Base-by-base conservation (phyloP, 495 filamentous ascomycete species). In the Staphylotrichum longicolle region DNA sequence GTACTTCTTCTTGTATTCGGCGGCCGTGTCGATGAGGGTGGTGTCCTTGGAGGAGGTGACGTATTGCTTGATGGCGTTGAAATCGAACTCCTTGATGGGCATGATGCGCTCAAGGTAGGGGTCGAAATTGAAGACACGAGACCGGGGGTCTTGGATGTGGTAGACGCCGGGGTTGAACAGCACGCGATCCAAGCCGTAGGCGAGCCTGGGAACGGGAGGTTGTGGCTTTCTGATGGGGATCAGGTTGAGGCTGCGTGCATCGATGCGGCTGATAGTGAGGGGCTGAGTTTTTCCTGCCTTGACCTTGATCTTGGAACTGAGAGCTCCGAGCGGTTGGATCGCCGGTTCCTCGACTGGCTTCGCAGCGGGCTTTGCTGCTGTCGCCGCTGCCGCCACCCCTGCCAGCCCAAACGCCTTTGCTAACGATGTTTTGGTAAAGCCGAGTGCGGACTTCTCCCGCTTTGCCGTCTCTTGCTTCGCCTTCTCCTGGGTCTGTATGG, bases 101-200 rank as follows among this genome's bases (percentile, higher is more conserved):
- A 96, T 96, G 69, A 98, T 93, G 57, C 83, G 83, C 53, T 91
- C 85, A 32, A 98, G 82, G 69, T 96, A 96, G 1, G 94, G 94
- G 68, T 98, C 92, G 69, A 98, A 98, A 70, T 98, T 98, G 78
- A 82, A 98, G 44, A 96, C 90, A 10, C 86, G 82, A 41, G 95
- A 92, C 54, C 90, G 82, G 30, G 90, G 88, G 69, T 98, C 95
- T 68, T 93, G 91, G 35, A 99, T 84, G 39, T 89, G 86, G 70
- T 96, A 96, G 35, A 96, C 88, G 20, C 94, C 93, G 4, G 92
- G 90, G 72, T 97, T 98, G 80, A 98, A 98, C 5, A 98, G 77
- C 41, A 94, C 94, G 45, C 94, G 83, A 53, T 97, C 91, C 2
- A 98, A 81, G 10, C 87, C 91, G 71, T 95, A 90, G 2, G 87